A percentile compares a stretch with the other conserved stretches of the same genome.
phyloP scores from a whole-genome alignment of 345 rosid species.

The Acer negundo region DNA sequence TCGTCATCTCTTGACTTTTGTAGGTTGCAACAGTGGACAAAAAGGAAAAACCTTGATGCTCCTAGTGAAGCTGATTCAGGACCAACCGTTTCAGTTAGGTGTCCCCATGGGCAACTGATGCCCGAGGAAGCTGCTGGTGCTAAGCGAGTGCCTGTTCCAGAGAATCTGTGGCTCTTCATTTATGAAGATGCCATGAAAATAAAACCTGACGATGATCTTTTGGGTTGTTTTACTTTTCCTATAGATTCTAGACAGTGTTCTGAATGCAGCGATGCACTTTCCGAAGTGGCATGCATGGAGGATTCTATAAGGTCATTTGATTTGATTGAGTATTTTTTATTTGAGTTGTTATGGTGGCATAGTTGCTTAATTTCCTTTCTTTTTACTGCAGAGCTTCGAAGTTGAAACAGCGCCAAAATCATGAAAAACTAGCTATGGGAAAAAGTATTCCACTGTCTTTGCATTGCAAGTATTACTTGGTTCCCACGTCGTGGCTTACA shows the following conservation, averaged over 20 bases:
- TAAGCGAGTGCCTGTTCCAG: constrained; percentile 80
- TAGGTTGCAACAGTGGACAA: constrained; percentile 97
- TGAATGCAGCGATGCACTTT: constrained; percentile 72
- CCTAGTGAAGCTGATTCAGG: constrained; percentile 92
- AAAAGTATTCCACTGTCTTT: constrained; percentile 60
- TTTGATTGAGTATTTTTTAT: constrained; percentile 20
- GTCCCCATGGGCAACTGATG: constrained; percentile 76
- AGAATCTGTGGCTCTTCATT: constrained; percentile 82
- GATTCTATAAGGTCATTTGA: constrained; percentile 73
- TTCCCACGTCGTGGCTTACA: constrained; percentile 82
- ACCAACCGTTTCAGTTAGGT: constrained; percentile 71
- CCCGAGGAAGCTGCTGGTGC: constrained; percentile 96
- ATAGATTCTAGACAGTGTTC: constrained; percentile 62
- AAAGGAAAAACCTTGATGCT: constrained; percentile 87
- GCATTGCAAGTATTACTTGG: constrained; percentile 62
- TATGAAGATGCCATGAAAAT: constrained; percentile 69
- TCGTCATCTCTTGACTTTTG: constrained; percentile 17
- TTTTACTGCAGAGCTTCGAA: constrained; percentile 69
- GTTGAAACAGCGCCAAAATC: constrained; percentile 82
- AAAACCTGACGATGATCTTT: constrained; percentile 70
- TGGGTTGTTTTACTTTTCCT: constrained; percentile 57
- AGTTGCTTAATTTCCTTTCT: constrained; percentile 32
- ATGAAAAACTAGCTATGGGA: constrained; percentile 78
- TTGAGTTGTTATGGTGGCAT: constrained; percentile 6
- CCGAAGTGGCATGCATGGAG: constrained; percentile 88